Evolutionary conservation across 140 eudicot genomes (phyloP).

Genomic region (Erigeron philadelphicus): DNA sequence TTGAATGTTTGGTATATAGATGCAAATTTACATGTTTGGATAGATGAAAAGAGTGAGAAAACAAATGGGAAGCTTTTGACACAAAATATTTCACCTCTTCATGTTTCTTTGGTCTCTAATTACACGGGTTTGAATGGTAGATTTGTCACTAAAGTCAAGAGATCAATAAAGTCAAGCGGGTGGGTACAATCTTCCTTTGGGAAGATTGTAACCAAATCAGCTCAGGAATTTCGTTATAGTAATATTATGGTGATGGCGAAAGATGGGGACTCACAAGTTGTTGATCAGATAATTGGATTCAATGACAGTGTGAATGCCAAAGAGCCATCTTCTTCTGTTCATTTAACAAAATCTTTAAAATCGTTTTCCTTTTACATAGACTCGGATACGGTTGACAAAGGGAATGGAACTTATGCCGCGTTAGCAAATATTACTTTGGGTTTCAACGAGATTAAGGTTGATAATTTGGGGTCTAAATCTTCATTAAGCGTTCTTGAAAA

Average conservation of each 20-base stretch:
- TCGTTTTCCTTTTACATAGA: slow-evolving; percentile 43
- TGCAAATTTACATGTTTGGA: slow-evolving; percentile 87
- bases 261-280: slow-evolving; percentile 40
- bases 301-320: slow-evolving; percentile 34
- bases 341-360: slow-evolving; percentile 35
- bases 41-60: slow-evolving; percentile 48
- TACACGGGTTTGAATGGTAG: slow-evolving; percentile 63
- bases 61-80: slow-evolving; percentile 52
- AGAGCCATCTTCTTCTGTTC: slow-evolving; percentile 24
- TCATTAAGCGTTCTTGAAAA: slow-evolving; percentile 42
- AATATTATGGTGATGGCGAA: slow-evolving; percentile 55
- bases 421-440: slow-evolving; percentile 49
- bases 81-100: slow-evolving; percentile 31
- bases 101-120: slow-evolving; percentile 33
- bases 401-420: slow-evolving; percentile 32
- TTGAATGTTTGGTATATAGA: slow-evolving; percentile 80
- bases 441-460: slow-evolving; percentile 38
- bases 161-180: slow-evolving; percentile 50
- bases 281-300: slow-evolving; percentile 54
- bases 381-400: slow-evolving; percentile 39
- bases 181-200: slow-evolving; percentile 75
- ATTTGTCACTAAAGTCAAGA: slow-evolving; percentile 37
- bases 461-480: slow-evolving; percentile 29
- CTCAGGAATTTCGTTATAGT: slow-evolving; percentile 43
- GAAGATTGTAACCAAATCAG: slow-evolving; percentile 52